phyloP scores from a whole-genome alignment of 2,329 filamentous ascomycete genomes.

The Fusarium graminum region DNA sequence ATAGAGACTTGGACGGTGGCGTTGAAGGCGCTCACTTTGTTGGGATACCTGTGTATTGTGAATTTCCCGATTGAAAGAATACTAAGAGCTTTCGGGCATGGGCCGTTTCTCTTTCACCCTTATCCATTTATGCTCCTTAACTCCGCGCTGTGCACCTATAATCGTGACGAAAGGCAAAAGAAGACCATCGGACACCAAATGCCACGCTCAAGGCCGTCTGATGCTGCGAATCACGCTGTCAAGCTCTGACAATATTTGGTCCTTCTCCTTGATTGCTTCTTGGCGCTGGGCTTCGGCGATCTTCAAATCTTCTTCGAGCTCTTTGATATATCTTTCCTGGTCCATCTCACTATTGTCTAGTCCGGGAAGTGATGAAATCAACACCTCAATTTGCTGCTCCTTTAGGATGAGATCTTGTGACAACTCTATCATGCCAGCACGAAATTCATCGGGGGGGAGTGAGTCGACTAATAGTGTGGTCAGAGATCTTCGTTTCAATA shows the following conservation, averaged over 20 bases:
- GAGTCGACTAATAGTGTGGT: slow-evolving; percentile 65
- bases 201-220: slow-evolving; percentile 63
- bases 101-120: neutral
- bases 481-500: neutral
- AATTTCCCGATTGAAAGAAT: slow-evolving; percentile 8
- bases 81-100: slow-evolving; percentile 1
- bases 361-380: slow-evolving; percentile 81
- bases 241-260: slow-evolving; percentile 70
- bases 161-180: neutral
- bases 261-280: slow-evolving; percentile 73
- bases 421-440: slow-evolving; percentile 76
- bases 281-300: slow-evolving; percentile 72
- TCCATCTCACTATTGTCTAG: slow-evolving; percentile 83
- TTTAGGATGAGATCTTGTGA: slow-evolving; percentile 82
- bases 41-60: slow-evolving; percentile 34
- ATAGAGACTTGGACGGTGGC: slow-evolving; percentile 30
- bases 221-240: slow-evolving; percentile 72
- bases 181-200: neutral
- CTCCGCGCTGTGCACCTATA: slow-evolving; percentile 40
- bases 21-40: slow-evolving; percentile 29
- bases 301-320: slow-evolving; percentile 74
- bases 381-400: slow-evolving; percentile 83
- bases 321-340: slow-evolving; percentile 75
- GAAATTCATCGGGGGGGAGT: slow-evolving; percentile 73
- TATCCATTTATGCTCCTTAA: slow-evolving; percentile 25